Percentiles rank a stretch among this genome's conserved stretches.
Evolutionary conservation across 2,329 filamentous ascomycete genomes (phyloP).

Genomic region (Xylaria sp.): DNA sequence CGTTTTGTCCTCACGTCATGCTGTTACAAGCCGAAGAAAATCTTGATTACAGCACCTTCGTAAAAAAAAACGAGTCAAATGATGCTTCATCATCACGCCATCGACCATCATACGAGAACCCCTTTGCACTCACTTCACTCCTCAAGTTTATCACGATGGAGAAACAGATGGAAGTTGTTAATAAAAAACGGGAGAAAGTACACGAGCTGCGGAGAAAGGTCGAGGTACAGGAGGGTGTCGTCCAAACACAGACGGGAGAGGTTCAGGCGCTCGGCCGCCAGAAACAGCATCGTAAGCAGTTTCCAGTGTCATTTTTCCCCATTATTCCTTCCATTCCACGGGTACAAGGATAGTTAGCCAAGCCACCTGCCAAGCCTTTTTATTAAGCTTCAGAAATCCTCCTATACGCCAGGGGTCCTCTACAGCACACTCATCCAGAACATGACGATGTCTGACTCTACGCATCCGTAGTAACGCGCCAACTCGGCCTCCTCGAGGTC

Average conservation of each 20-base stretch:
- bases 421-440: not conserved
- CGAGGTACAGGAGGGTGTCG: not conserved
- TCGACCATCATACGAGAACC: not conserved
- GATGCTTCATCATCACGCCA: not conserved
- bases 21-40: not conserved
- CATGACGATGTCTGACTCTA: not conserved
- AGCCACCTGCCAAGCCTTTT: too few species aligned
- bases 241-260: not conserved
- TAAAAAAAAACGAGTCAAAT: not conserved
- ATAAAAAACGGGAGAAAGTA: slow-evolving; percentile 3
- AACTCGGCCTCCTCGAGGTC: not conserved
- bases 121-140: not conserved
- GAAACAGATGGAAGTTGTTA: slow-evolving; percentile 2
- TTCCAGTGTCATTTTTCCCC: not conserved
- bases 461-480: not conserved
- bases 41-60: not conserved
- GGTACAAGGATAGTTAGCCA: too few species aligned
- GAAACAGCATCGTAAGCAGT: slow-evolving; percentile 6
- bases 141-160: not conserved
- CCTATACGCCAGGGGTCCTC: too few species aligned
- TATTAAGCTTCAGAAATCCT: too few species aligned
- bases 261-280: not conserved
- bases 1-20: not conserved
- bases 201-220: not conserved
- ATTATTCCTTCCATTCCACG: too few species aligned